Evolutionary conservation across 176 grass and related monocot genomes (phyloP).

Genomic region (Zoysia pacifica): DNA sequence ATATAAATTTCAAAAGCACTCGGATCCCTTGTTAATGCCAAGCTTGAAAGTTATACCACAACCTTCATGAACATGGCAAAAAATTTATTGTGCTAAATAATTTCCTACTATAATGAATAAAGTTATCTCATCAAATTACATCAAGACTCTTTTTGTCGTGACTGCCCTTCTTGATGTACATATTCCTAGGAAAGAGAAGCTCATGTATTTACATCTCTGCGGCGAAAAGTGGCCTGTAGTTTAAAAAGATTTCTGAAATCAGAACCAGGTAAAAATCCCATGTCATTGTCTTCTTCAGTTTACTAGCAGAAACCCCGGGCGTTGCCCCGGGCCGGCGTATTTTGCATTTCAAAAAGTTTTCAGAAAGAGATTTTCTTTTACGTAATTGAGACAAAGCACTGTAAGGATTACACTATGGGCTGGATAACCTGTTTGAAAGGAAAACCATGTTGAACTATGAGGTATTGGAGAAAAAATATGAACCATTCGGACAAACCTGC

Average conservation of each 20-base stretch:
- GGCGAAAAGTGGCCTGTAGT: conserved; percentile 68
- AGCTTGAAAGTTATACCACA: not conserved
- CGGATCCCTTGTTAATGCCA: not conserved
- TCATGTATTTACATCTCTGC: conserved; percentile 83
- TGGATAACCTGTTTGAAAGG: no score
- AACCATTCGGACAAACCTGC: no score
- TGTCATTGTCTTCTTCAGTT: not conserved
- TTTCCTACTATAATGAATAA: conserved; percentile 28
- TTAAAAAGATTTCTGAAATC: conserved; percentile 16
- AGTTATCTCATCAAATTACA: conserved; percentile 30
- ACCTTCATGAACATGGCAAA: not conserved
- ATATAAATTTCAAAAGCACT: not conserved
- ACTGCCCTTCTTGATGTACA: conserved; percentile 57
- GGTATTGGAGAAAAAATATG: no score
- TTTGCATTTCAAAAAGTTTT: no score
- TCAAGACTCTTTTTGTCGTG: conserved; percentile 56
- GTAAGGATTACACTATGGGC: no score
- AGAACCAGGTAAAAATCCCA: conserved; percentile 20
- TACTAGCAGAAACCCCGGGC: not conserved
- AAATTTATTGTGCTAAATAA: conserved; percentile 29
- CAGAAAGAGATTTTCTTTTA: no score
- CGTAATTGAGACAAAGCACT: no score
- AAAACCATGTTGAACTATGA: no score
- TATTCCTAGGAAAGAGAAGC: conserved; percentile 68
- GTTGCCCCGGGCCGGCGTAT: no score